Base-by-base conservation (phyloP, 257 asterid species). In the Rehmannia glutinosa region DNA sequence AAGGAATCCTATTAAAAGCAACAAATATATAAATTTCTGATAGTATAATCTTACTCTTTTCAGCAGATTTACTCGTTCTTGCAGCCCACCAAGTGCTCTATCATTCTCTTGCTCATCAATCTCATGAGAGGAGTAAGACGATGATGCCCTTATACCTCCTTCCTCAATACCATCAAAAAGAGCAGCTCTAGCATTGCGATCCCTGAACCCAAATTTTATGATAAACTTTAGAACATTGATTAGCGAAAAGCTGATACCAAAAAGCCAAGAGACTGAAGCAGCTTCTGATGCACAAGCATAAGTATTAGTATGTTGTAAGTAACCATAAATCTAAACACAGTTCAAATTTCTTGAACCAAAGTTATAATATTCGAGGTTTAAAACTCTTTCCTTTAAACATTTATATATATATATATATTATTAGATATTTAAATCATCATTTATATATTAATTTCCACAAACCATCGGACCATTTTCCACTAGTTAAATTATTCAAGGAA, bases 161-260 rank as follows among this genome's bases (percentile, higher is more conserved):
- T 92, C 97, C 82, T 92, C 98, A 66, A 92, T 92, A n/a, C 97
- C 98, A 75, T 92, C 97, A 73, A 92, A 90, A n/a, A 92, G 90
- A 30, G 98, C 91, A 69, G 69, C 63, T 81, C 97, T 87, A 58
- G 82, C 69, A 73, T 77, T 82, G 52, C 93, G 90, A 27, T 92
- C 98, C 95, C 93, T 92, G 71, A 41, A 62, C 58, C 11, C 73
- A 59, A 43, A 51, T n/a, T 61, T 55, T 49, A 10, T 57, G 27
- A 52, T 21, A 35, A 67, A 32, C 59, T 39, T 9, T 54, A 13
- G 43, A 55, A 20, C 25, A 57, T 35, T 61, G 41, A 30, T 42
- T 39, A 50, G 23, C 8, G 3, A 62, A 15, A 23, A 59, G 46
- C 25, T 5, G 43, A 36, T 13, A 13, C 11, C 1, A 4, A 47